Evolutionary conservation across 768 basidiomycete species (phyloP).

Genomic region (Lactifluus echinatus): DNA sequence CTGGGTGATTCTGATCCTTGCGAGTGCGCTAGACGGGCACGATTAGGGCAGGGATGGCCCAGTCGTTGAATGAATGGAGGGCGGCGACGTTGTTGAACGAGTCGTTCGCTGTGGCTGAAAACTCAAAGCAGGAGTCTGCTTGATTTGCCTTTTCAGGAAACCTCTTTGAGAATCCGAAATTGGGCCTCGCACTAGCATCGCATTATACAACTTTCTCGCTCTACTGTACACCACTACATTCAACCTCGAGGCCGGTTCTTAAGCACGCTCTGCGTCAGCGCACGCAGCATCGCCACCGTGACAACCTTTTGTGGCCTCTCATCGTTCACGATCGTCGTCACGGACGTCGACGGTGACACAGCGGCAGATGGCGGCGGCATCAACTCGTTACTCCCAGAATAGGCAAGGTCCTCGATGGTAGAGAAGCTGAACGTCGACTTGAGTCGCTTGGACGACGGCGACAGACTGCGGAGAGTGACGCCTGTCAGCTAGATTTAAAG

Average conservation of each 20-base stretch:
- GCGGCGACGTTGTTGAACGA: conserved; percentile 3
- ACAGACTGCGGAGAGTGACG: neutral
- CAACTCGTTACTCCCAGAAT: neutral
- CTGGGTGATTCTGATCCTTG: conserved; percentile 3
- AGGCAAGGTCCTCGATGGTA: neutral
- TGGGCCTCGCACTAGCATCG: neutral
- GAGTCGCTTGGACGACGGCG: conserved; percentile 17
- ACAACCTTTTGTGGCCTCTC: conserved; percentile 5
- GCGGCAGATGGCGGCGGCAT: conserved; percentile 14
- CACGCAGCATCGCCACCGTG: conserved; percentile 21
- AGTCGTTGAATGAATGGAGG: neutral
- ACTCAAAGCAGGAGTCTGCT: conserved; percentile 5
- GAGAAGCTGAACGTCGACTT: conserved; percentile 17
- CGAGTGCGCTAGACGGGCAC: neutral
- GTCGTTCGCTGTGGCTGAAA: conserved; percentile 19
- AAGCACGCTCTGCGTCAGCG: conserved; percentile 14
- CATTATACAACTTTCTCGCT: neutral
- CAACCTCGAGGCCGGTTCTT: neutral
- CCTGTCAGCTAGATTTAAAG: neutral
- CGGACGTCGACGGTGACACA: conserved; percentile 13
- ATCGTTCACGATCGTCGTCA: conserved; percentile 12
- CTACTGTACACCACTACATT: neutral
- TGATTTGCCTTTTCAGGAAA: conserved; percentile 11
- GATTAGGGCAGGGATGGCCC: conserved; percentile 10
- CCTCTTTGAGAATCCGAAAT: conserved; percentile 3